A percentile compares a stretch with the other conserved stretches of the same genome.
These are phyloP conservation scores for Cubamyces sp. DNA, from an alignment of 768 basidiomycete species.

Conservation along the genomic window DNA sequence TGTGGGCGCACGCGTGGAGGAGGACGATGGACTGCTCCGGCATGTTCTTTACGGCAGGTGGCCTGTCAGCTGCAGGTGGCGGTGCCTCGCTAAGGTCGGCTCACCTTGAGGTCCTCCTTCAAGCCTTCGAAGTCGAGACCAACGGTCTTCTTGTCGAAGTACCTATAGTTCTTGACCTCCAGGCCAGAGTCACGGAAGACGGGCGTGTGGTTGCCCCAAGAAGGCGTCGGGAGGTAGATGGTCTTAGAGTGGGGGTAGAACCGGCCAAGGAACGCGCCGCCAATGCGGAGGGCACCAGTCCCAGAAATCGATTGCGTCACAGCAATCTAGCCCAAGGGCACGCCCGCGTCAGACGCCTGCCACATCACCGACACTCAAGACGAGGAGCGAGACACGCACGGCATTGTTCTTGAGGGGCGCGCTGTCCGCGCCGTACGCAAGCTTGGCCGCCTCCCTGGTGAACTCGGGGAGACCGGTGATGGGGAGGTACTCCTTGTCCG, in stretches of 20 bases:
- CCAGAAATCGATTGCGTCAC: conserved; percentile 96
- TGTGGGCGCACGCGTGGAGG: conserved; percentile 97
- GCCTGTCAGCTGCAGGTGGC: conserved; percentile 1
- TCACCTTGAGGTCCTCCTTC: conserved; percentile 82
- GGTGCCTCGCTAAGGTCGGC: conserved; percentile 27
- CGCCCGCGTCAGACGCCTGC: conserved; percentile 8
- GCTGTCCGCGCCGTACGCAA: conserved; percentile 89
- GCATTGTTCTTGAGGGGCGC: conserved; percentile 69
- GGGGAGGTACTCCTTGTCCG: conserved; percentile 95
- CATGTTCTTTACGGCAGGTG: conserved; percentile 47
- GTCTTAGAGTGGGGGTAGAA: conserved; percentile 86
- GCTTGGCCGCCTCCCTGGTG: conserved; percentile 82
- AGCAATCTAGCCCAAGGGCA: conserved; percentile 57
- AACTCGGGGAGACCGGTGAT: conserved; percentile 91
- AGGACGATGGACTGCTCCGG: conserved; percentile 85
- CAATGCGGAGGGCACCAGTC: conserved; percentile 96
- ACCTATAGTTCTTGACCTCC: conserved; percentile 90
- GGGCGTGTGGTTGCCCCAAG: conserved; percentile 97
- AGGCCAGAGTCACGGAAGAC: conserved; percentile 94
- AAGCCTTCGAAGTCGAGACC: conserved; percentile 92
- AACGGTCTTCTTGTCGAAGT: conserved; percentile 91
- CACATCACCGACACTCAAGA: neutral
- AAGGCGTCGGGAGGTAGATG: conserved; percentile 90
- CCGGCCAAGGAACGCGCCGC: conserved; percentile 87
- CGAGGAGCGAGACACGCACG: conserved; percentile 48